phyloP scores from a whole-genome alignment of 1,284 basidiomycete species.

The Cutaneotrichosporon arboriforme region DNA sequence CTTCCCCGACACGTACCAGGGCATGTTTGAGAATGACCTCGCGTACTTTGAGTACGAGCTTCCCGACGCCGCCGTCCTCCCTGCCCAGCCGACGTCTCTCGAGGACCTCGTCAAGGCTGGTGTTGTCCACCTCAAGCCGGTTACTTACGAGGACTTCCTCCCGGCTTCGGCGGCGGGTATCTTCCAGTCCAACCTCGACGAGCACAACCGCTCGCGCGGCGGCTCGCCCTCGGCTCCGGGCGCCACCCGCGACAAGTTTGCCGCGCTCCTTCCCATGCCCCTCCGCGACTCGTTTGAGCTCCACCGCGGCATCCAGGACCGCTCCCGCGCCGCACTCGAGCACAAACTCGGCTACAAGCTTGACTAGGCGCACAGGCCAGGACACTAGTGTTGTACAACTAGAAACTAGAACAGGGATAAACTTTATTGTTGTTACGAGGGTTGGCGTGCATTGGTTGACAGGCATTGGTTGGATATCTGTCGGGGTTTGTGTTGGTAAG shows the following conservation, averaged over 20 bases:
- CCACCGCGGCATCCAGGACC: slow-evolving; percentile 23
- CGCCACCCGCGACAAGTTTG: slow-evolving; percentile 19
- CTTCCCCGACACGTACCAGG: slow-evolving; percentile 37
- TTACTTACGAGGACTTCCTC: slow-evolving; percentile 50
- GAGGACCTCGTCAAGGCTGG: slow-evolving; percentile 33
- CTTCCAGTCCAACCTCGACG: slow-evolving; percentile 47
- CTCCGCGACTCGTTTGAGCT: slow-evolving; percentile 29
- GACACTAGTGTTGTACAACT: too few species aligned
- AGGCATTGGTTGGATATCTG: background rate
- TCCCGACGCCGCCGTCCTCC: background rate
- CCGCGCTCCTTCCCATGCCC: slow-evolving; percentile 18
- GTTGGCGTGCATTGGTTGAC: background rate
- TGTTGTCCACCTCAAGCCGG: slow-evolving; percentile 34
- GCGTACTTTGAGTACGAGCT: slow-evolving; percentile 37
- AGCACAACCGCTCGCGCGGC: slow-evolving; percentile 14
- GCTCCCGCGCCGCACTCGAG: slow-evolving; percentile 6
- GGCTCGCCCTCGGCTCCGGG: slow-evolving; percentile 9
- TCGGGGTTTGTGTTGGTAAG: background rate
- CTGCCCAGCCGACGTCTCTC: background rate
- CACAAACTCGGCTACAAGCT: slow-evolving; percentile 7
- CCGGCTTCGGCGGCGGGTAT: slow-evolving; percentile 50
- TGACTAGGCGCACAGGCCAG: background rate
- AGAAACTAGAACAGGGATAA: background rate
- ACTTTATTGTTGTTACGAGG: background rate
- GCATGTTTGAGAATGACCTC: slow-evolving; percentile 28